Evolutionary conservation across 306 rosid species (phyloP).

Genomic region (Fragaria iinumae): DNA sequence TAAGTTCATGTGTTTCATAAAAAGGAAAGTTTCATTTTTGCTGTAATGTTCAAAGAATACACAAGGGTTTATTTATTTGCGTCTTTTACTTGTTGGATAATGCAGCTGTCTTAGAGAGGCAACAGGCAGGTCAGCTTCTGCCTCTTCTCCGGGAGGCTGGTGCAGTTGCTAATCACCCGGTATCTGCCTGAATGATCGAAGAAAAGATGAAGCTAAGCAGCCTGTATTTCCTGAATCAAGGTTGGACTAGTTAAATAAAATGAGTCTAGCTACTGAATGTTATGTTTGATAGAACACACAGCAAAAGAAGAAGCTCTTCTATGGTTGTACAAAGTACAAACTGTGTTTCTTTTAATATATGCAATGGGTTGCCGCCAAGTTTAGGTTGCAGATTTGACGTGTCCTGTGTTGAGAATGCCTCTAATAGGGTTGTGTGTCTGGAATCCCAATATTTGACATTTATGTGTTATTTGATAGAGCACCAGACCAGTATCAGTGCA

Average conservation of each 20-base stretch:
- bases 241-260: neutral
- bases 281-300: neutral
- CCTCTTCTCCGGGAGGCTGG: conserved; percentile 72
- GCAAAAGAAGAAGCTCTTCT: neutral
- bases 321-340: neutral
- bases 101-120: conserved; percentile 66
- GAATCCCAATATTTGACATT: neutral
- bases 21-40: neutral
- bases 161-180: conserved; percentile 48
- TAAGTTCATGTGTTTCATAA: conserved; percentile 18
- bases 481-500: neutral
- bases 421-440: neutral
- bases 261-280: neutral
- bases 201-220: neutral
- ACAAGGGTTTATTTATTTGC: neutral
- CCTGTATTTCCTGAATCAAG: neutral
- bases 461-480: neutral
- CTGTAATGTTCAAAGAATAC: neutral
- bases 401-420: neutral
- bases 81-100: neutral
- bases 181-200: conserved; percentile 33
- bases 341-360: neutral
- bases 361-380: neutral
- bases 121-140: conserved; percentile 52
- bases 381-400: conserved; percentile 1